phyloP scores from a whole-genome alignment of 345 rosid species.

The Gossypium bickii region DNA sequence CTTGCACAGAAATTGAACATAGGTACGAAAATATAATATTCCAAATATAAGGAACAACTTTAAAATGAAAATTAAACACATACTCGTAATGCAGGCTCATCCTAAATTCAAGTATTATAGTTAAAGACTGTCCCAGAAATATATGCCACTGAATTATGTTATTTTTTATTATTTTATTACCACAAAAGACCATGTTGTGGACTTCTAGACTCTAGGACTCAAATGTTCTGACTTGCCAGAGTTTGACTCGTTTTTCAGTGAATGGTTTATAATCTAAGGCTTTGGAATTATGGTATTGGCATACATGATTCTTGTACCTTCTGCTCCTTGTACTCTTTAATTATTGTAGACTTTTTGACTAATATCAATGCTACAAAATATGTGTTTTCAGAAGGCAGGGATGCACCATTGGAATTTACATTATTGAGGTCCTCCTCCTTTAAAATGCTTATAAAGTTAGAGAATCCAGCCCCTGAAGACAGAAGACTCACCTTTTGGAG shows the following conservation, averaged over 20 bases:
- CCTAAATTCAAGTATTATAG: neutral
- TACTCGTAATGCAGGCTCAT: neutral
- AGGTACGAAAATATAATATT: no score
- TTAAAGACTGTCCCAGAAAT: neutral
- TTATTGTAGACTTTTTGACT: neutral
- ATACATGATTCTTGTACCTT: neutral
- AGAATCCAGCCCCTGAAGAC: slow-evolving; percentile 21
- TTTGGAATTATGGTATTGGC: neutral
- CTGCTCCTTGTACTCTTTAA: neutral
- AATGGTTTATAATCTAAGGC: slow-evolving; percentile 7
- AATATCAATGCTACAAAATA: neutral
- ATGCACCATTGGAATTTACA: neutral
- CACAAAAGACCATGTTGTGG: neutral
- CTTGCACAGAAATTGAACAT: no score
- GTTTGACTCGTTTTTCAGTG: slow-evolving; percentile 1
- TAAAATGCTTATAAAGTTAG: neutral
- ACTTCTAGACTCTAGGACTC: slow-evolving; percentile 4
- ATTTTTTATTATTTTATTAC: neutral
- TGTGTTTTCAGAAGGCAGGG: neutral
- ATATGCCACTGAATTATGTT: neutral
- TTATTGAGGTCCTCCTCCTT: neutral
- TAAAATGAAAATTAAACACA: no score
- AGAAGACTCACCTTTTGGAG: slow-evolving; percentile 54
- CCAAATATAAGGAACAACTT: no score
- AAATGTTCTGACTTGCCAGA: neutral